phyloP scores from a whole-genome alignment of 2,329 filamentous ascomycete species.

The Aspergillus intermedius region DNA sequence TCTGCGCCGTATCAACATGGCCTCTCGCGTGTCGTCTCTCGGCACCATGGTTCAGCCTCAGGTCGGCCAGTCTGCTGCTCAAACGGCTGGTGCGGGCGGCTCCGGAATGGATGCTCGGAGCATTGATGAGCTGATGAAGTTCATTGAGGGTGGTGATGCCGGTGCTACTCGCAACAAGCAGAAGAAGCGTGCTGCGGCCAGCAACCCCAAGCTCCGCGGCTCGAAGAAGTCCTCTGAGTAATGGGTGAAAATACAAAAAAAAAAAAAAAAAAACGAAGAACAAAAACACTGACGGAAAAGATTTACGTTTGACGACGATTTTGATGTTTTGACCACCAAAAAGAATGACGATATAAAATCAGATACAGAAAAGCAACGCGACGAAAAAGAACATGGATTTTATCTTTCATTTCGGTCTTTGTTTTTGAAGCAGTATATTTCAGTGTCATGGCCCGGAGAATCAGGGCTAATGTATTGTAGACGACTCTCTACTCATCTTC shows the following conservation, averaged over 20 bases:
- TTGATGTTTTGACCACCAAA: background rate
- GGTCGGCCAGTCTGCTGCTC: constrained; percentile 53
- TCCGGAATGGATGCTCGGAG: constrained; percentile 64
- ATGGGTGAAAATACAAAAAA: background rate
- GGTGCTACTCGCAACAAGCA: constrained; percentile 36
- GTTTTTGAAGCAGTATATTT: constrained; percentile 1
- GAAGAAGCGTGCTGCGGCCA: constrained; percentile 38
- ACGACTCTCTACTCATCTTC: constrained; percentile 32
- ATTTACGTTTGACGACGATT: background rate
- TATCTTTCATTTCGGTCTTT: constrained; percentile 9
- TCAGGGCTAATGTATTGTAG: constrained; percentile 18
- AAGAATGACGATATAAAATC: background rate
- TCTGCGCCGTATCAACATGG: constrained; percentile 65
- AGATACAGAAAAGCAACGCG: background rate
- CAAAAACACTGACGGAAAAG: background rate
- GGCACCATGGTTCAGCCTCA: constrained; percentile 57
- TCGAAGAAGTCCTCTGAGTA: constrained; percentile 35
- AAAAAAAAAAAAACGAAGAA: background rate
- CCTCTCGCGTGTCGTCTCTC: constrained; percentile 50
- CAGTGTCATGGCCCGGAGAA: background rate
- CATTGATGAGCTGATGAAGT: constrained; percentile 88
- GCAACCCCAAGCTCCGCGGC: constrained; percentile 40
- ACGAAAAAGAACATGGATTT: background rate
- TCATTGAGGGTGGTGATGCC: constrained; percentile 69
- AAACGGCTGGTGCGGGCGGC: constrained; percentile 38